Percentiles rank a stretch among this genome's conserved stretches.
phyloP scores from a whole-genome alignment of 345 rosid species.

The Sonneratia caseolaris region DNA sequence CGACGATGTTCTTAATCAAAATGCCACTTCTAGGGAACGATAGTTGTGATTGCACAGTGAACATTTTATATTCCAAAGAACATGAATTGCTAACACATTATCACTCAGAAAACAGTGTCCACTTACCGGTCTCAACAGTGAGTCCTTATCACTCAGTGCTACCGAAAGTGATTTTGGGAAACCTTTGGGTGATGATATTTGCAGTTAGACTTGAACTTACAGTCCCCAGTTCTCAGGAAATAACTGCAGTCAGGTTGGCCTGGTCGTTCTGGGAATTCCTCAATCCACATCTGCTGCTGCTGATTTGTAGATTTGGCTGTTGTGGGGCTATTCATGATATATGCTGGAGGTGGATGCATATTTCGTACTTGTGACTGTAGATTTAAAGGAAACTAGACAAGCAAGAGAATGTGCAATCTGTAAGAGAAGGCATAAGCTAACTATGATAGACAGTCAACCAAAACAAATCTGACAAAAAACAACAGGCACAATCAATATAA shows the following conservation, averaged over 20 bases:
- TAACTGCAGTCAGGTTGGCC: slow-evolving; percentile 84
- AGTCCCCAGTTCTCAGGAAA: slow-evolving; percentile 77
- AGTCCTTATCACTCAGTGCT: slow-evolving; percentile 72
- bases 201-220: slow-evolving; percentile 78
- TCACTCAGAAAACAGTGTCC: background rate
- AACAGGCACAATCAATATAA: background rate
- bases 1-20: too few relatives aligned
- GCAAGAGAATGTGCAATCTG: slow-evolving; percentile 15
- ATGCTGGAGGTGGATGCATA: slow-evolving; percentile 38
- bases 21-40: background rate
- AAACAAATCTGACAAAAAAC: background rate
- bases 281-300: slow-evolving; percentile 39
- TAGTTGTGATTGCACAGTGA: background rate
- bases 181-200: slow-evolving; percentile 83
- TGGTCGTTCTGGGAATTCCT: slow-evolving; percentile 87
- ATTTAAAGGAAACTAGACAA: slow-evolving; percentile 46
- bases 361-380: slow-evolving; percentile 38
- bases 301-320: slow-evolving; percentile 38
- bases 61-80: background rate
- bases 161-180: slow-evolving; percentile 37
- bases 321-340: slow-evolving; percentile 27
- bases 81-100: background rate
- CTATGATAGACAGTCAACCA: background rate
- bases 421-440: background rate
- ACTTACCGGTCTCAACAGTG: slow-evolving; percentile 95